Conservation (phyloP, 2,329 filamentous ascomycete species). For the Harringtonia aguacate region DNA sequence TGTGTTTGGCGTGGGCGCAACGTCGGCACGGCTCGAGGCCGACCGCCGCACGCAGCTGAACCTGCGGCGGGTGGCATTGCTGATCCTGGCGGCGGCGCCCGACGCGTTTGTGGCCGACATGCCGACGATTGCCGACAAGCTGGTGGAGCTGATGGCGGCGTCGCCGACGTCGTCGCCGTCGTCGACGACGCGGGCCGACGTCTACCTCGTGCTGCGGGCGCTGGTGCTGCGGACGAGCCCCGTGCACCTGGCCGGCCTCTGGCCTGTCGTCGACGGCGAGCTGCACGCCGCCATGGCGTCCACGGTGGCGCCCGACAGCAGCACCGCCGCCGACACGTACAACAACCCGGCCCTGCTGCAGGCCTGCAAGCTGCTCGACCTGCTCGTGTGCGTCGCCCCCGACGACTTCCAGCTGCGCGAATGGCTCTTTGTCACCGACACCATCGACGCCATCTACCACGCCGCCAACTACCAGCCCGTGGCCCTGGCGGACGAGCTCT, state of each 20-base stretch:
- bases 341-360: slow-evolving; percentile 71
- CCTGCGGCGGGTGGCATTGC: slow-evolving; percentile 67
- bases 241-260: slow-evolving; percentile 71
- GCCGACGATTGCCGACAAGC: slow-evolving; percentile 62
- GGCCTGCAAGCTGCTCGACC: slow-evolving; percentile 86
- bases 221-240: slow-evolving; percentile 69
- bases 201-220: slow-evolving; percentile 79
- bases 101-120: slow-evolving; percentile 77
- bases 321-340: slow-evolving; percentile 57
- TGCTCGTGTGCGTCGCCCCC: slow-evolving; percentile 74
- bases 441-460: slow-evolving; percentile 88
- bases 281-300: slow-evolving; percentile 71
- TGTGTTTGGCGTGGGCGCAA: slow-evolving; percentile 96
- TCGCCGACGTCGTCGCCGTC: slow-evolving; percentile 86
- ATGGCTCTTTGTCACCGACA: slow-evolving; percentile 96
- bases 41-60: slow-evolving; percentile 89
- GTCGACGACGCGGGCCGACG: slow-evolving; percentile 75
- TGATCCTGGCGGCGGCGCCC: slow-evolving; percentile 64
- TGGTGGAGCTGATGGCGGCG: slow-evolving; percentile 77
- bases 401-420: slow-evolving; percentile 98
- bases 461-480: slow-evolving; percentile 57
- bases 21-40: slow-evolving; percentile 85
- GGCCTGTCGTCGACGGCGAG: slow-evolving; percentile 84
- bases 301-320: slow-evolving; percentile 57
- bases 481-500: slow-evolving; percentile 75